phyloP scores from a whole-genome alignment of 768 basidiomycete species.

The Candolleomyces efflorescens region DNA sequence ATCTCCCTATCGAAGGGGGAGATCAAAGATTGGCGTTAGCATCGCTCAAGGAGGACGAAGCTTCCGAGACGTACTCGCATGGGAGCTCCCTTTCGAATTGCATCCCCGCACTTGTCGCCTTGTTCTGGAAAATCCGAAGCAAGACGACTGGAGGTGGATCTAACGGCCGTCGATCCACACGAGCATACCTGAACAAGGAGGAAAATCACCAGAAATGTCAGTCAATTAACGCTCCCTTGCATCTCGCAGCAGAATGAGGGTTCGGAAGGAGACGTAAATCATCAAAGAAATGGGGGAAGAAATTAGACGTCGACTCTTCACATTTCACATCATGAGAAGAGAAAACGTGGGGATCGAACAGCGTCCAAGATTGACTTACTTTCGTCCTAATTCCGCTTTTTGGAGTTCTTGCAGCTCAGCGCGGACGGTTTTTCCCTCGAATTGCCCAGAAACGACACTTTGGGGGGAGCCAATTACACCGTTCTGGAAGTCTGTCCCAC shows the following conservation, averaged over 20 bases:
- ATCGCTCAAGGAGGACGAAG: conserved; percentile 4
- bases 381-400: conserved; percentile 64
- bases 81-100: conserved; percentile 46
- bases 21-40: neutral
- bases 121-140: conserved; percentile 47
- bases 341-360: conserved; percentile 1
- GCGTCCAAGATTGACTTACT: conserved; percentile 33
- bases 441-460: conserved; percentile 43
- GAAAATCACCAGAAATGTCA: neutral
- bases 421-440: conserved; percentile 44
- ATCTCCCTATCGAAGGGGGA: conserved; percentile 36
- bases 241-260: conserved; percentile 4
- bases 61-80: conserved; percentile 38
- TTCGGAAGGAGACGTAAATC: conserved; percentile 2
- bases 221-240: conserved; percentile 7
- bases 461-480: conserved; percentile 6
- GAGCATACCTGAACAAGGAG: conserved; percentile 41
- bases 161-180: conserved; percentile 60
- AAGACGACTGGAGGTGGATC: conserved; percentile 60
- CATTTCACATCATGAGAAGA: conserved; percentile 4
- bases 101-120: conserved; percentile 31
- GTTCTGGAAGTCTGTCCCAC: conserved; percentile 5
- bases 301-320: conserved; percentile 8
- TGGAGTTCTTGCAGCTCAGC: conserved; percentile 57
- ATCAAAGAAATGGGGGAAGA: conserved; percentile 6